A percentile compares a stretch with the other conserved stretches of the same genome.
phyloP scores from a whole-genome alignment of 2,329 filamentous ascomycete genomes.

The Nemania sp. region DNA sequence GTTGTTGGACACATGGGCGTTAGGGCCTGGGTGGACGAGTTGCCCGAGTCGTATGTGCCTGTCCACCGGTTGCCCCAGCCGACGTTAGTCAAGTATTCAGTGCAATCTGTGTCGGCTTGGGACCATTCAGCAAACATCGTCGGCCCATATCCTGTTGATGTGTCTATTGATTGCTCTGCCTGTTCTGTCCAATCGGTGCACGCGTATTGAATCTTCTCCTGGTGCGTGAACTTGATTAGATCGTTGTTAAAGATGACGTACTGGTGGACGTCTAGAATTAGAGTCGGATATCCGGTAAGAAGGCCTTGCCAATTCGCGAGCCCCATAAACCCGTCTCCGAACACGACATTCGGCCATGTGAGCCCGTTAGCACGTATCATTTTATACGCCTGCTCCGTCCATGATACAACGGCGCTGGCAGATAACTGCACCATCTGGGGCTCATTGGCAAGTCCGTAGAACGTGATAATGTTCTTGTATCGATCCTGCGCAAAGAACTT shows the following conservation, averaged over 20 bases:
- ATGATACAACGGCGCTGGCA: slow-evolving; percentile 75
- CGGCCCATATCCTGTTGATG: slow-evolving; percentile 84
- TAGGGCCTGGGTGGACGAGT: slow-evolving; percentile 70
- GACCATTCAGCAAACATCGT: slow-evolving; percentile 98
- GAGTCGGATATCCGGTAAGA: slow-evolving; percentile 75
- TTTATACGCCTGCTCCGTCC: slow-evolving; percentile 80
- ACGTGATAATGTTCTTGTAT: slow-evolving; percentile 90
- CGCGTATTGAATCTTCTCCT: slow-evolving; percentile 86
- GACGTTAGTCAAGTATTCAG: slow-evolving; percentile 87
- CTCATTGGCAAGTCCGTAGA: slow-evolving; percentile 96
- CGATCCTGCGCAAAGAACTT: slow-evolving; percentile 93
- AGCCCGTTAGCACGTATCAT: slow-evolving; percentile 80
- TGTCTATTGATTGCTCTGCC: slow-evolving; percentile 77
- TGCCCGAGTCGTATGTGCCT: slow-evolving; percentile 81
- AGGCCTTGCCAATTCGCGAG: slow-evolving; percentile 90
- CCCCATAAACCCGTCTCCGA: slow-evolving; percentile 95
- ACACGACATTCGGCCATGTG: slow-evolving; percentile 77
- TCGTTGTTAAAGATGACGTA: slow-evolving; percentile 97
- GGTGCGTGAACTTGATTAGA: slow-evolving; percentile 84
- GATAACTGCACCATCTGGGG: slow-evolving; percentile 85
- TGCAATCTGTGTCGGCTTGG: slow-evolving; percentile 96
- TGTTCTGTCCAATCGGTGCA: slow-evolving; percentile 90
- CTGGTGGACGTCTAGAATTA: slow-evolving; percentile 96
- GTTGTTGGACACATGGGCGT: slow-evolving; percentile 79
- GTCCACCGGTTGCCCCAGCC: slow-evolving; percentile 91